Percentiles rank a stretch among this genome's conserved stretches.
phyloP scores from a whole-genome alignment of 2,329 filamentous ascomycete genomes.

The Stagonosporopsis tanaceti region DNA sequence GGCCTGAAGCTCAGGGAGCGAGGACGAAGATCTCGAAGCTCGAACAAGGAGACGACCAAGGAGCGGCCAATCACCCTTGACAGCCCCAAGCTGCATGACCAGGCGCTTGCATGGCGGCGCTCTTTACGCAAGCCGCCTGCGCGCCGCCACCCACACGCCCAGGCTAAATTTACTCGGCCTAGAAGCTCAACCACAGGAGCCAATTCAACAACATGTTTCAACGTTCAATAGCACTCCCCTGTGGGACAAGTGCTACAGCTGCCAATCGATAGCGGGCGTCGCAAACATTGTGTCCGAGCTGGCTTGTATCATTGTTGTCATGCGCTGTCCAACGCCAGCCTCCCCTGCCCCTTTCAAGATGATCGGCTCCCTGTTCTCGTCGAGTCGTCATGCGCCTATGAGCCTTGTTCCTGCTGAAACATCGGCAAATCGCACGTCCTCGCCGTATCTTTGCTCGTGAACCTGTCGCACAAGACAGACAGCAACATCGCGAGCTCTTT shows the following conservation, averaged over 20 bases:
- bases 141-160: constrained; percentile 27
- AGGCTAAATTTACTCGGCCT: constrained; percentile 37
- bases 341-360: constrained; percentile 14
- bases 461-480: constrained; percentile 7
- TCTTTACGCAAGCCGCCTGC: constrained; percentile 30
- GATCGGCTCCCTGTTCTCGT: constrained; percentile 17
- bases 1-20: constrained; percentile 15
- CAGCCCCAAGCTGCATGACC: constrained; percentile 11
- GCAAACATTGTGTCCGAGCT: constrained; percentile 9
- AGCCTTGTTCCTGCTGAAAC: constrained; percentile 19
- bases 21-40: constrained; percentile 29
- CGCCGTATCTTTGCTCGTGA: constrained; percentile 4
- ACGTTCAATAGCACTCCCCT: constrained; percentile 20
- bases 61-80: constrained; percentile 26
- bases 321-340: constrained; percentile 11
- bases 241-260: constrained; percentile 4
- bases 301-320: constrained; percentile 9
- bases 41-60: constrained; percentile 18
- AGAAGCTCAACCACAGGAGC: constrained; percentile 17
- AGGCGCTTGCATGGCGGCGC: constrained; percentile 35
- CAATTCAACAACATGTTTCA: constrained; percentile 30
- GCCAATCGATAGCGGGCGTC: constrained; percentile 6
- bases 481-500: constrained; percentile 1
- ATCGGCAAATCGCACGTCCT: constrained; percentile 9
- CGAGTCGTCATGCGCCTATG: constrained; percentile 16